Evolutionary conservation across 495 filamentous ascomycete species (phyloP), one percentile per base, ranked within the genome.

Genomic region (Beverwykella pulmonaria): DNA sequence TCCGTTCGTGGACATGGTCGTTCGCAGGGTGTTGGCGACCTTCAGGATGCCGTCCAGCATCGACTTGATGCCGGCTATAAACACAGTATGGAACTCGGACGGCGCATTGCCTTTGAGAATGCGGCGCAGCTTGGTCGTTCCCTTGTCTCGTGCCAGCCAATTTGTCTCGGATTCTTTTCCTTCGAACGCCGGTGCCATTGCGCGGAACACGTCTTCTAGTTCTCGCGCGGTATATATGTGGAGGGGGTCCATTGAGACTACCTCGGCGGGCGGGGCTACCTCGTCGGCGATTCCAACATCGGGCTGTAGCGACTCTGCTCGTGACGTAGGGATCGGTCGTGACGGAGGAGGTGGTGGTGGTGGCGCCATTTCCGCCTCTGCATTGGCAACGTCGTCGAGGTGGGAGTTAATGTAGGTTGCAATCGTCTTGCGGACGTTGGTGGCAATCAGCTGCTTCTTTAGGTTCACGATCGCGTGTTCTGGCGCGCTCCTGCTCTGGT

Each of bases 21-120:
- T 98, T 65, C 95, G 83, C 36, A 98, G 81, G 1, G 94, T 96
- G 73, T 85, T 89, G 47, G 90, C 85, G 7, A 88, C 89, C 73
- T 97, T 97, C 70, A 98, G 82, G 47, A 98, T 93, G 53, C 92
- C 92, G 73, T 98, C 94, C 19, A 97, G 78, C 6, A 94, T 76
- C 14, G 79, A 80, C 65, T 93, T 92, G 30, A 95, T 83, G 50
- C 84, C 84, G 12, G 82, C 77, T 20, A 93, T 61, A 68, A 89
- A 96, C 1, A 82, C 77, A 34, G 86, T 83, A 23, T 84, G 82
- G 69, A 88, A 96, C 52, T 94, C 90, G 19, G 86, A 83, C 7
- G 90, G 87, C 5, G 88, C 91, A 75, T 98, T 98, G 47, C 94
- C 94, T 54, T 86, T 87, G 9, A 88, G 86, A 19, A 98, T 80